Evolutionary conservation across 148 eudicot species (phyloP).

Genomic region (Fallopia convolvulus): DNA sequence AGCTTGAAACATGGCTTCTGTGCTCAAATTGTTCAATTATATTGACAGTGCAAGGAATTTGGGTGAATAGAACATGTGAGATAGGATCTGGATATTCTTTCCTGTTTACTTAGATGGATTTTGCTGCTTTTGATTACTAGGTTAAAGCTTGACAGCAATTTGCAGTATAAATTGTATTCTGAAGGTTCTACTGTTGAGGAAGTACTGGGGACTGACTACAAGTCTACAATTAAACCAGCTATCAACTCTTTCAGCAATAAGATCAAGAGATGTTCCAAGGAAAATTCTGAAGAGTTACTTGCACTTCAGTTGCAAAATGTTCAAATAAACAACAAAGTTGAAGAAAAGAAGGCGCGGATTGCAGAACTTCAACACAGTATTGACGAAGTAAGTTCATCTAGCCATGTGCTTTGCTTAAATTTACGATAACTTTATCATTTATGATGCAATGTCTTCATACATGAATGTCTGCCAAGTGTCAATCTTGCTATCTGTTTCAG

Average conservation of each 20-base stretch:
- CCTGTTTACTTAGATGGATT: not conserved
- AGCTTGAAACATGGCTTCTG: too few species aligned
- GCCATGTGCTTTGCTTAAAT: not conserved
- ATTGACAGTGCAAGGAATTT: not conserved
- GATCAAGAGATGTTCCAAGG: constrained; percentile 47
- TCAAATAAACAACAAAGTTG: constrained; percentile 52
- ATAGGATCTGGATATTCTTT: not conserved
- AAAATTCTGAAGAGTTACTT: constrained; percentile 61
- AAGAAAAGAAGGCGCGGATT: constrained; percentile 51
- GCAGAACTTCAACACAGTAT: constrained; percentile 50
- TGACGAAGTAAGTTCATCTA: constrained; percentile 48
- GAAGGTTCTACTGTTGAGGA: constrained; percentile 66
- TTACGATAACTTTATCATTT: not conserved
- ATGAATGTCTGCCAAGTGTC: not conserved
- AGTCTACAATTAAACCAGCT: constrained; percentile 61
- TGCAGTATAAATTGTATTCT: constrained; percentile 52
- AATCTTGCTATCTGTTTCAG: not conserved
- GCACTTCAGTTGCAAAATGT: constrained; percentile 61
- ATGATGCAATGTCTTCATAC: not conserved
- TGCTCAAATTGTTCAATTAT: not conserved
- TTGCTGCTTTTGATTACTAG: constrained; percentile 26
- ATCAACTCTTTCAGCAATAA: constrained; percentile 52
- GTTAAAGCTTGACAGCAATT: constrained; percentile 70
- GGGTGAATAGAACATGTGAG: not conserved
- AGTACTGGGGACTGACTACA: constrained; percentile 73